Evolutionary conservation across 345 rosid species (phyloP).

Genomic region (Ricinus communis): DNA sequence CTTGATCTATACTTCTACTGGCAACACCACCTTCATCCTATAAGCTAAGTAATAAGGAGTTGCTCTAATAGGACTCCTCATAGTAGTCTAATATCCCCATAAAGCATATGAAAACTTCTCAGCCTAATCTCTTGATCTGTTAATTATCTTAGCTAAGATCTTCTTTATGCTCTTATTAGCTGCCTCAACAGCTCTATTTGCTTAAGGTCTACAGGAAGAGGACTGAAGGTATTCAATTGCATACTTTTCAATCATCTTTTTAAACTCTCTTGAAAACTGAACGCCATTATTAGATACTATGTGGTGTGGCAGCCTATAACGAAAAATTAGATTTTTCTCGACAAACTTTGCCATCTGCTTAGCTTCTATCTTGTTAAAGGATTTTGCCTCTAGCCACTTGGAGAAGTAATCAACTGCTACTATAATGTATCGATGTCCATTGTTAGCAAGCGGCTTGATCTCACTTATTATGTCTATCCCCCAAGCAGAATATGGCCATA

Average conservation of each 20-base stretch:
- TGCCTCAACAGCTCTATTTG: neutral
- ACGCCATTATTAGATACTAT: neutral
- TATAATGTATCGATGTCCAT: no score
- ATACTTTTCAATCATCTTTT: neutral
- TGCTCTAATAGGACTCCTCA: neutral
- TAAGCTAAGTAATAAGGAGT: neutral
- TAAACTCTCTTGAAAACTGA: neutral
- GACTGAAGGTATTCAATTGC: neutral
- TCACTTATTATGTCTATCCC: no score
- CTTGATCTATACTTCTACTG: neutral
- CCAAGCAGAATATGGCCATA: no score
- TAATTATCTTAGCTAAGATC: neutral
- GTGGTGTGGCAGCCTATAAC: neutral
- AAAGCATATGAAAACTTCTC: neutral
- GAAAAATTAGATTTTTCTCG: neutral
- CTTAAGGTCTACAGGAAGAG: neutral
- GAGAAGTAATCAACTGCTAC: no score
- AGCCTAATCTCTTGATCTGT: neutral
- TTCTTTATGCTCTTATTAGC: slow-evolving; percentile 3
- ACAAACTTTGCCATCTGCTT: neutral
- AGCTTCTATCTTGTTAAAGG: no score
- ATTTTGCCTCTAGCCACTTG: no score
- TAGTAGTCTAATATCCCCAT: neutral
- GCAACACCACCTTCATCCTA: neutral
- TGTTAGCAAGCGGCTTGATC: no score